Base-by-base conservation (phyloP, 78 protist species). In the Paratrimastix pyriformis region DNA sequence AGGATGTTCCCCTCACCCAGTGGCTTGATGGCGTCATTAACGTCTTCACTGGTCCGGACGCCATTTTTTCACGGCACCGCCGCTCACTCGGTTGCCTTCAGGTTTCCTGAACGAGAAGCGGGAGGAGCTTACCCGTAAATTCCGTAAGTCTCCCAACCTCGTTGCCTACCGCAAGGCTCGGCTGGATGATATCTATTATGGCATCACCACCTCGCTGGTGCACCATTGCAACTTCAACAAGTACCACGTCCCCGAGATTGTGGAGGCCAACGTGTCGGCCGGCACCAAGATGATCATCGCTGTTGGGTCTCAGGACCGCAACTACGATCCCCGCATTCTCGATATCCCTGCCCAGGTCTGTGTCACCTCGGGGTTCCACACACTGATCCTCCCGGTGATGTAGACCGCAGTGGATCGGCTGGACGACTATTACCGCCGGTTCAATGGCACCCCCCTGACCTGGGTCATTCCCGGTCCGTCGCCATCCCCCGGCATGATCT, bases 191-290 rank as follows among this genome's bases (percentile, higher is more conserved):
- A 69, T 78, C 4, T 66, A 40, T 5, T 78, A 68, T 39, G 82
- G 82, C 37, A 58, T 68, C 46, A 78, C 82, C 52, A 43, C 82
- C 6, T 2, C 54, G 44, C 7, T 60, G 64, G 4, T 39, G 30
- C 82, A 78, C 42, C 75, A 66, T 64, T 78, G 82, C 48, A 78
- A 78, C 8, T 57, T 42, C 59, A 78, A 78, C 65, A 78, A 78
- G 44, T 78, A 78, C 75, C 18, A 40, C 37, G 74, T 66, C 18
- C 52, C 4, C 15, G 66, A 40, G n/a, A 65, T 78, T 43, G 75
- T 69, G 37, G 33, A 45, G 39, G 82, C 82, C 30, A 78, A 78
- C 13, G 40, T 50, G 18, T 21, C 26, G n/a, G 82, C 82, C 37
- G 82, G 82, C 30, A 78, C 82, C 24, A 68, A 50, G 24, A 78